phyloP scores from a whole-genome alignment of 2,329 filamentous ascomycete species.

The Penicillium italicum region DNA sequence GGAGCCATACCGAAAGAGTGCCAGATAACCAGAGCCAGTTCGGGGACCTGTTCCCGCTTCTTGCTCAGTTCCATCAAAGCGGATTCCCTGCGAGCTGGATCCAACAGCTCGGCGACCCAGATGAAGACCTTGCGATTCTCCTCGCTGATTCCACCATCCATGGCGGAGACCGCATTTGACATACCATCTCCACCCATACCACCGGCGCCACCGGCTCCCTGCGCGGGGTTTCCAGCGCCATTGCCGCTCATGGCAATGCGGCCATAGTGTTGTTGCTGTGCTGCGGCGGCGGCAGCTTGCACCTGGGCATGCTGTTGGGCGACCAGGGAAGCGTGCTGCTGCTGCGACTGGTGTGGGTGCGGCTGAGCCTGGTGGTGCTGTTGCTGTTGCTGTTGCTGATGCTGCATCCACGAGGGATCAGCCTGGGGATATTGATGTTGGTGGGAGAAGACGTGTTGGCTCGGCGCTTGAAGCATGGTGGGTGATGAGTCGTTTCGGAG shows the following conservation, averaged over 20 bases:
- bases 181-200: constrained; percentile 47
- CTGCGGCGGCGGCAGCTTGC: constrained; percentile 45
- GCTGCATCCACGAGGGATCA: constrained; percentile 45
- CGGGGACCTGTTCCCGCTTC: constrained; percentile 96
- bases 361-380: constrained; percentile 40
- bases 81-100: constrained; percentile 80
- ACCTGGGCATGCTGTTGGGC: constrained; percentile 54
- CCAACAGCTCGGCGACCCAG: constrained; percentile 88
- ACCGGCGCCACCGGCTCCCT: constrained; percentile 40
- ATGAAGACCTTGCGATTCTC: constrained; percentile 90
- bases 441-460: constrained; percentile 61
- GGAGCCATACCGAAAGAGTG: constrained; percentile 82
- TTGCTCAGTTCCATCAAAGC: constrained; percentile 95
- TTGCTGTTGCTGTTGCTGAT: constrained; percentile 39
- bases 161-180: constrained; percentile 35
- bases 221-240: constrained; percentile 37
- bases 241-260: constrained; percentile 67
- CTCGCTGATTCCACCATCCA: constrained; percentile 71
- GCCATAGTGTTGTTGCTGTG: constrained; percentile 61
- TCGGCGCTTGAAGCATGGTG: constrained; percentile 49
- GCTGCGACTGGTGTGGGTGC: constrained; percentile 39
- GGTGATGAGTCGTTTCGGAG: constrained; percentile 21
- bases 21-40: constrained; percentile 94
- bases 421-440: constrained; percentile 52
- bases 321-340: constrained; percentile 45